These are phyloP conservation scores for Russula sp. DNA, from an alignment of 768 basidiomycete species.

Conservation along the genomic window DNA sequence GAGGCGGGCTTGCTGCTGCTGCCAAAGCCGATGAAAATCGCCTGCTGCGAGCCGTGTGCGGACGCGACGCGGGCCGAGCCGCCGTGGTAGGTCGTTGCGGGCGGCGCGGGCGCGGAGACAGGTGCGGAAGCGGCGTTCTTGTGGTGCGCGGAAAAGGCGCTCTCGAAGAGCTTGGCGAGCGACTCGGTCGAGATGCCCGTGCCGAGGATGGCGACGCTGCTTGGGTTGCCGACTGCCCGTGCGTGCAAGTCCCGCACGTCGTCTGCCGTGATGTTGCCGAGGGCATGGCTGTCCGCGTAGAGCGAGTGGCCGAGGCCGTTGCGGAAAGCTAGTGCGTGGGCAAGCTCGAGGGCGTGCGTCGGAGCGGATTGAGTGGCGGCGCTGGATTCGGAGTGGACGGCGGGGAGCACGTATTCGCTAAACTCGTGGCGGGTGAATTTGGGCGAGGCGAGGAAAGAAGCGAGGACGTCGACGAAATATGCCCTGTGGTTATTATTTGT, in stretches of 20 bases:
- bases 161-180: conserved; percentile 60
- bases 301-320: conserved; percentile 87
- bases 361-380: conserved; percentile 55
- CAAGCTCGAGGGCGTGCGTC: conserved; percentile 74
- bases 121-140: conserved; percentile 31
- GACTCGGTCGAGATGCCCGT: conserved; percentile 73
- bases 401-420: conserved; percentile 64
- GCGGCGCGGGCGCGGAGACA: conserved; percentile 29
- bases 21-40: conserved; percentile 87
- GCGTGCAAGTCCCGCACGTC: conserved; percentile 73
- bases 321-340: conserved; percentile 91
- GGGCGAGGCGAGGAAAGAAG: conserved; percentile 76
- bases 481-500: conserved; percentile 40
- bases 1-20: conserved; percentile 54
- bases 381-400: conserved; percentile 63
- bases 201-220: conserved; percentile 74
- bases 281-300: conserved; percentile 64
- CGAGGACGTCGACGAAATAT: conserved; percentile 86
- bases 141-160: conserved; percentile 51
- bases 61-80: conserved; percentile 77
- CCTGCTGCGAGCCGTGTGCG: conserved; percentile 57
- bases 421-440: conserved; percentile 78
- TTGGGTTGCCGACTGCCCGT: conserved; percentile 66
- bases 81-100: conserved; percentile 61
- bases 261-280: conserved; percentile 47